Base-by-base conservation (phyloP, 2,329 filamentous ascomycete genomes). In the Nemania diffusa region DNA sequence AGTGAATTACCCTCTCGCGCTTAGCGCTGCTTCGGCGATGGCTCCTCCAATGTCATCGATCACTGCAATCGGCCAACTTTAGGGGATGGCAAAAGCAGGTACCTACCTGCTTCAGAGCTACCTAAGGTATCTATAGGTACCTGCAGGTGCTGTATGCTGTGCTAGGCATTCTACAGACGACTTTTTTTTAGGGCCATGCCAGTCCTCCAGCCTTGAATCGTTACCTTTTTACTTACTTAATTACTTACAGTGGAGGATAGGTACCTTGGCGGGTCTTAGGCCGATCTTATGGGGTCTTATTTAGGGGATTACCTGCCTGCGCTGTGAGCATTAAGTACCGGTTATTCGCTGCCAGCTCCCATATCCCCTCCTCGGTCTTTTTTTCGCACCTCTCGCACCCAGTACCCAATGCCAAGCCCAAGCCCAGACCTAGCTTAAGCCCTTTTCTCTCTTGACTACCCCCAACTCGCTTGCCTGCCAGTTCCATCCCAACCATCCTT, bases 401-500 rank as follows among this genome's bases (percentile, higher is more conserved):
- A 46, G 26, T 52, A 53, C 46, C 62, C 58, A 60, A 50, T 50
- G 68, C 65, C 68, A 70, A 68, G 65, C 6, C 65, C 40, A 51
- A 59, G 65, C 58, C 65, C 57, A 65, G 65, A 55, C 67, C 66
- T 68, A 62, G 57, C 62, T 62, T 61, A 67, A 64, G 58, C 62
- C 65, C 64, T 70, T 68, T 68, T 68, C 68, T 62, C 58, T 61
- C 68, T 64, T 60, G 59, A 48, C 50, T 62, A 56, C 68, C 63
- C 63, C 65, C 60, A 26, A 61, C 67, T 56, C 60, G 59, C 64
- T 64, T 53, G 62, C 57, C 60, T 64, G 57, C 61, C 58, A 57
- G 58, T 32, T 62, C 59, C 59, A 69, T 73, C 73, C 72, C 70
- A 72, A 73, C 72, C 70, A 71, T 69, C 64, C 66, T 70, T 65